phyloP scores from a whole-genome alignment of 139 green algal genomes.

The Desmodesmus armatus region DNA sequence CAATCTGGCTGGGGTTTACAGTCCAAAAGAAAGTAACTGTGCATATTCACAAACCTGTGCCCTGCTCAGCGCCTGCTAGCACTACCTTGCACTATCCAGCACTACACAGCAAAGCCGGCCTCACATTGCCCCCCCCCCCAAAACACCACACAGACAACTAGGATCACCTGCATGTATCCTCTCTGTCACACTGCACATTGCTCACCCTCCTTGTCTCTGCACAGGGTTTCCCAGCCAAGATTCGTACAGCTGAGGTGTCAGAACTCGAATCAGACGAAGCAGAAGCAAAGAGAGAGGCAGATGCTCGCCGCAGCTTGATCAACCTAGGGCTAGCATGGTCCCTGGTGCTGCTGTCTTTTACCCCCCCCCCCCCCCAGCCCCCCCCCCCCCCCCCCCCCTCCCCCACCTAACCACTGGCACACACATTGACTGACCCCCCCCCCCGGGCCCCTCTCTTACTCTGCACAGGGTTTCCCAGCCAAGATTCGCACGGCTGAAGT shows the following conservation, averaged over 20 bases:
- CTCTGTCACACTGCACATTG: too few relatives aligned
- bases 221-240: conserved; percentile 80
- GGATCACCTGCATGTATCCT: too few relatives aligned
- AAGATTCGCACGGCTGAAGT: conserved; percentile 31
- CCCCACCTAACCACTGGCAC: not conserved
- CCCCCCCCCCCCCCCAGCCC: conserved; percentile 53
- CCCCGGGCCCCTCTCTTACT: too few relatives aligned
- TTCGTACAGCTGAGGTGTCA: conserved; percentile 1
- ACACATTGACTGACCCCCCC: not conserved
- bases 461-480: conserved; percentile 84
- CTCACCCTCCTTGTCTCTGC: too few relatives aligned
- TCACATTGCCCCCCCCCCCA: too few relatives aligned
- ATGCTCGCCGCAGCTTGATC: conserved; percentile 63
- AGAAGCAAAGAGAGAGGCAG: conserved; percentile 53
- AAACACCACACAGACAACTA: too few relatives aligned
- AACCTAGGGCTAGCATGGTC: conserved; percentile 81
- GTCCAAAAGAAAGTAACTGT: too few relatives aligned
- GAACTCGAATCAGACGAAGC: conserved; percentile 50
- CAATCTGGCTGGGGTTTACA: too few relatives aligned
- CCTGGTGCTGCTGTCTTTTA: conserved; percentile 84
- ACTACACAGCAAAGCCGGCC: too few relatives aligned
- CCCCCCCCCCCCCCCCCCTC: not conserved
- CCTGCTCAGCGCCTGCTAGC: too few relatives aligned
- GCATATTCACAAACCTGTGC: too few relatives aligned
- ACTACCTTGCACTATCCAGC: too few relatives aligned